Base-by-base conservation (phyloP, 805 yeast species). In the Hanseniaspora thailandica region DNA sequence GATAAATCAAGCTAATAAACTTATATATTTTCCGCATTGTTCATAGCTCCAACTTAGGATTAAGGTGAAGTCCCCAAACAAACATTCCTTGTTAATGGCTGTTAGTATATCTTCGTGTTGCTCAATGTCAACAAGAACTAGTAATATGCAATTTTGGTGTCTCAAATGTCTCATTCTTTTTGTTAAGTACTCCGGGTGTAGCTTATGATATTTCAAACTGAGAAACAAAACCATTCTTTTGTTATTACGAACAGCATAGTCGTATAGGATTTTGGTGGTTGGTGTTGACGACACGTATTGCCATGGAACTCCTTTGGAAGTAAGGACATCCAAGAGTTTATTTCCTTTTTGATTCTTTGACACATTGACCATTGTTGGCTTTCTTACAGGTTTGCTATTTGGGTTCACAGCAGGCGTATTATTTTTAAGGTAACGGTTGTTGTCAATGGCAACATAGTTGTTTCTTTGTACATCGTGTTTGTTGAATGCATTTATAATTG, bases 111-210 rank as follows among this genome's bases (percentile, higher is more conserved):
- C 59, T 71, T 69, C 81, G 59, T 58, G 76, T 62, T 78, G 76
- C 12, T 76, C 82, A 10, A 82, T 76, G 61, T 84, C 93, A 5
- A 83, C 81, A 5, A 82, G 80, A 31, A 77, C 76, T 44, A 84
- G 63, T 25, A 84, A 59, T 1, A 83, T 71, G n/a, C 82, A 72
- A 45, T 76, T 66, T 8, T 73, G 69, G 33, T 69, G 67, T 59
- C 70, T 74, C 52, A 68, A 57, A 31, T 69, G 66, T 56, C 66
- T 71, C 64, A 82, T 71, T 55, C 83, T 71, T 56, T 76, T 77
- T 66, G 77, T 75, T 3, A 85, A 73, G 59, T 85, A 84, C 59
- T 84, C 90, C 0, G 89, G 87, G 58, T 81, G 83, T 38, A 85
- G 67, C 63, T 83, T 84, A 62, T 83, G 87, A 62, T 84, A 85